Evolutionary conservation across 164 flowering plant genomes (phyloP).

Genomic region (Liriodendron chinense): DNA sequence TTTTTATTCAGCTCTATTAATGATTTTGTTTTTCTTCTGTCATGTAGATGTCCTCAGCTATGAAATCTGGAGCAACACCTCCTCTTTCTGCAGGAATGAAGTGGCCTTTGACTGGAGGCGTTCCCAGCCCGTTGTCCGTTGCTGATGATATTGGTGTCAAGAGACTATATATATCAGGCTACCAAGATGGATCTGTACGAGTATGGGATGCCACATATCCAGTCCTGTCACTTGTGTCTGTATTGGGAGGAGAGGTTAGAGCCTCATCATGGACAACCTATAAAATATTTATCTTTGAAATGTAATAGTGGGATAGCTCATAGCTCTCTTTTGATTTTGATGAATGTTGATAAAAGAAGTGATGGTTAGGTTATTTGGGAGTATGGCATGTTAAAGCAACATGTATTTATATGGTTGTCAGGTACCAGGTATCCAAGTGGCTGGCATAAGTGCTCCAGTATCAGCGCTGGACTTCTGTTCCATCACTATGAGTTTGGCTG

Average conservation of each 20-base stretch:
- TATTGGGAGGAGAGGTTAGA: constrained; percentile 60
- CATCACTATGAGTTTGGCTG: constrained; percentile 49
- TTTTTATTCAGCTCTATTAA: constrained; percentile 1
- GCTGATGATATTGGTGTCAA: constrained; percentile 31
- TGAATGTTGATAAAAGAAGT: background rate
- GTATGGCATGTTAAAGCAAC: constrained; percentile 1
- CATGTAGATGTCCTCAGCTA: constrained; percentile 35
- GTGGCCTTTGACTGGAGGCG: constrained; percentile 87
- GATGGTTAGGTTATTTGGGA: background rate
- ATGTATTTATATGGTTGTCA: constrained; percentile 29
- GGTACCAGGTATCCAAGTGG: constrained; percentile 48
- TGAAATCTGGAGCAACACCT: constrained; percentile 28
- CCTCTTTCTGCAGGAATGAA: constrained; percentile 25
- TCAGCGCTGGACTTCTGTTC: constrained; percentile 62
- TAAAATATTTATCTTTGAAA: background rate
- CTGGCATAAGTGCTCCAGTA: constrained; percentile 53
- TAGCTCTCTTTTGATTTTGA: constrained; percentile 2
- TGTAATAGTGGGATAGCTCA: constrained; percentile 5
- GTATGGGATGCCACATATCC: constrained; percentile 84
- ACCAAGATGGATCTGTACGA: constrained; percentile 78
- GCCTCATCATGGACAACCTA: constrained; percentile 1
- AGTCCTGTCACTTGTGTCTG: constrained; percentile 46
- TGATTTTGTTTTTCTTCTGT: background rate
- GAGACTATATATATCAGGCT: constrained; percentile 64
- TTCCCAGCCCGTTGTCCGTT: constrained; percentile 39